These are phyloP conservation scores for Phaffomyces antillensis DNA, from an alignment of 805 yeast species.

Conservation along the genomic window DNA sequence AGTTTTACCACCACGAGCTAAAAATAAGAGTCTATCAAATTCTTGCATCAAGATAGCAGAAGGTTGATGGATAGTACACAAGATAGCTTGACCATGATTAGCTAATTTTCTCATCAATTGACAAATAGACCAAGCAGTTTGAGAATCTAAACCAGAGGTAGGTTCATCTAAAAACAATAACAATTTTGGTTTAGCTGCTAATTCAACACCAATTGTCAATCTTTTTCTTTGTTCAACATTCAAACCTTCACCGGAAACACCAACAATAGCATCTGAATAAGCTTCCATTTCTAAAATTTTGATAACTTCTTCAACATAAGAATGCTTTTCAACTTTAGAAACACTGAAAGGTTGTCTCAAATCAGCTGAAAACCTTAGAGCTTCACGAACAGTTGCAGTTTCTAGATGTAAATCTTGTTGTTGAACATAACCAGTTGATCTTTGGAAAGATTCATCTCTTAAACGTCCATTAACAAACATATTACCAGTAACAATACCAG, in stretches of 20 bases:
- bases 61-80: slow-evolving; percentile 81
- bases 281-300: slow-evolving; percentile 54
- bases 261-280: slow-evolving; percentile 68
- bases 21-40: slow-evolving; percentile 67
- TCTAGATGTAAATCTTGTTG: slow-evolving; percentile 68
- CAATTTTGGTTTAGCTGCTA: slow-evolving; percentile 59
- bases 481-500: slow-evolving; percentile 66
- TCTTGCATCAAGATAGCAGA: slow-evolving; percentile 72
- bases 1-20: slow-evolving; percentile 65
- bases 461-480: slow-evolving; percentile 57
- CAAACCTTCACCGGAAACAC: slow-evolving; percentile 65
- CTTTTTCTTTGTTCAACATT: slow-evolving; percentile 61
- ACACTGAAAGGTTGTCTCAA: slow-evolving; percentile 55
- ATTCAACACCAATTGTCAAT: slow-evolving; percentile 60
- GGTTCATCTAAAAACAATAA: slow-evolving; percentile 60
- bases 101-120: slow-evolving; percentile 53
- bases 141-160: slow-evolving; percentile 62
- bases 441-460: slow-evolving; percentile 54
- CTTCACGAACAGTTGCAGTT: slow-evolving; percentile 71
- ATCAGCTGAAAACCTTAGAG: slow-evolving; percentile 57
- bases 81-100: slow-evolving; percentile 53
- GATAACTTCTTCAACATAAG: slow-evolving; percentile 59
- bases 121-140: slow-evolving; percentile 61
- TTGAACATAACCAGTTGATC: slow-evolving; percentile 53
- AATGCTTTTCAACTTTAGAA: slow-evolving; percentile 48